These are phyloP conservation scores for Vaccinium vitisidaea DNA, from an alignment of 148 eudicot species.

Conservation along the genomic window DNA sequence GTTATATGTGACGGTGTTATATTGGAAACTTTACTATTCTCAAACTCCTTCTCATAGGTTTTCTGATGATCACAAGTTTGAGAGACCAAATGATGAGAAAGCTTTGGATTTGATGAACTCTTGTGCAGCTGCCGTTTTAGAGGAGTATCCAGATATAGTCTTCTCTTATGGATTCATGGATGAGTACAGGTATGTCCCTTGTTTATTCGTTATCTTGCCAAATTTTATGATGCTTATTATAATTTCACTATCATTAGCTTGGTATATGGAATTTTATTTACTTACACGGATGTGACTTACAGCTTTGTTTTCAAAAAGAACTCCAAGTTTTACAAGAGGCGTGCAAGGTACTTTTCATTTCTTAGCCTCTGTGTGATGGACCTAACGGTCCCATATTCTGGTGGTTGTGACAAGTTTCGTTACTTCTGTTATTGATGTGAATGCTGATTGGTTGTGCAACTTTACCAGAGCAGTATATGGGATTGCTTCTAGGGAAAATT, in stretches of 20 bases:
- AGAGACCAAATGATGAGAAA: conserved; percentile 67
- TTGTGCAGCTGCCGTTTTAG: conserved; percentile 65
- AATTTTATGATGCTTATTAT: background rate
- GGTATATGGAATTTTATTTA: background rate
- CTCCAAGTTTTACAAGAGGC: conserved; percentile 70
- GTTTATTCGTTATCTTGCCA: conserved; percentile 12
- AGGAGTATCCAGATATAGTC: conserved; percentile 67
- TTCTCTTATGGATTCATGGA: conserved; percentile 80
- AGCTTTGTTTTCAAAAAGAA: conserved; percentile 77
- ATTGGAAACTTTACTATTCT: background rate
- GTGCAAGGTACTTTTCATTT: conserved; percentile 58
- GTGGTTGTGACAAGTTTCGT: background rate
- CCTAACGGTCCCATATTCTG: background rate
- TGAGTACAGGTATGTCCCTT: conserved; percentile 59
- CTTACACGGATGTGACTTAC: conserved; percentile 25
- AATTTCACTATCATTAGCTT: background rate
- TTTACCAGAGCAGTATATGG: background rate
- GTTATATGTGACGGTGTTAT: background rate
- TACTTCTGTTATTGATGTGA: background rate
- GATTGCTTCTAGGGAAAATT: background rate
- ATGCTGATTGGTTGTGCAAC: background rate
- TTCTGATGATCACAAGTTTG: conserved; percentile 64
- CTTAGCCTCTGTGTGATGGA: background rate
- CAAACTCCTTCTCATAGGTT: conserved; percentile 37
- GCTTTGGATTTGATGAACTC: conserved; percentile 81